Conservation (phyloP, 306 rosid species). For the Crotalaria pallida region DNA sequence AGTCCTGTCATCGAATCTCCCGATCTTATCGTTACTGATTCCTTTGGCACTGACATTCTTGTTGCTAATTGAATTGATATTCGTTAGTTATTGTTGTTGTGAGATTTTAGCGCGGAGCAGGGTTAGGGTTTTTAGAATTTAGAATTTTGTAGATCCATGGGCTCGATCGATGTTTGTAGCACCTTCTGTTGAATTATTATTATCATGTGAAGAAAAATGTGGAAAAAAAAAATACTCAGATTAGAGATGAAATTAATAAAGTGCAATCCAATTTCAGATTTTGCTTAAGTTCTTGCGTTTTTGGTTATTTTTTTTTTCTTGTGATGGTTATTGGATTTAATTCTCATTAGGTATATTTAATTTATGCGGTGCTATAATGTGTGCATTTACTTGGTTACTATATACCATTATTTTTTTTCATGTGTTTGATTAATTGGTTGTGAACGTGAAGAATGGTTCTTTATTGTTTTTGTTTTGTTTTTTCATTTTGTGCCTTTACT, state of each 20-base stretch:
- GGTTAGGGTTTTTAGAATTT: neutral
- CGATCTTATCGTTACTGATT: constrained; percentile 54
- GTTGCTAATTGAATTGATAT: constrained; percentile 44
- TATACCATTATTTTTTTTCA: too few relatives aligned
- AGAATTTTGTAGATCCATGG: constrained; percentile 24
- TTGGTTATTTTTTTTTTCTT: neutral
- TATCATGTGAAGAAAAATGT: neutral
- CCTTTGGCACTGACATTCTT: constrained; percentile 41
- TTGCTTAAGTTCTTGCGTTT: neutral
- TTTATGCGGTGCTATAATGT: too few relatives aligned
- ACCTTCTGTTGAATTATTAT: neutral
- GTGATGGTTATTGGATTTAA: neutral
- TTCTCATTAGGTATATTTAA: neutral
- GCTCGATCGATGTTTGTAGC: neutral
- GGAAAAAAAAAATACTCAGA: neutral
- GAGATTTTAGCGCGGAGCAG: constrained; percentile 48
- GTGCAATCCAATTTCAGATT: constrained; percentile 16
- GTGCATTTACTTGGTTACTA: too few relatives aligned
- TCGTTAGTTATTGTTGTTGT: constrained; percentile 7
- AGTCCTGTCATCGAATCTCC: constrained; percentile 37
- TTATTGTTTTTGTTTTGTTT: too few relatives aligned
- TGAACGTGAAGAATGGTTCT: too few relatives aligned
- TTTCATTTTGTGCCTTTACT: too few relatives aligned
- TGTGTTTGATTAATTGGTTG: neutral
- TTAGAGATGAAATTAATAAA: constrained; percentile 27